Evolutionary conservation across 495 filamentous ascomycete species (phyloP), one percentile per base, ranked within the genome.

Genomic region (Neurospora intermedia): DNA sequence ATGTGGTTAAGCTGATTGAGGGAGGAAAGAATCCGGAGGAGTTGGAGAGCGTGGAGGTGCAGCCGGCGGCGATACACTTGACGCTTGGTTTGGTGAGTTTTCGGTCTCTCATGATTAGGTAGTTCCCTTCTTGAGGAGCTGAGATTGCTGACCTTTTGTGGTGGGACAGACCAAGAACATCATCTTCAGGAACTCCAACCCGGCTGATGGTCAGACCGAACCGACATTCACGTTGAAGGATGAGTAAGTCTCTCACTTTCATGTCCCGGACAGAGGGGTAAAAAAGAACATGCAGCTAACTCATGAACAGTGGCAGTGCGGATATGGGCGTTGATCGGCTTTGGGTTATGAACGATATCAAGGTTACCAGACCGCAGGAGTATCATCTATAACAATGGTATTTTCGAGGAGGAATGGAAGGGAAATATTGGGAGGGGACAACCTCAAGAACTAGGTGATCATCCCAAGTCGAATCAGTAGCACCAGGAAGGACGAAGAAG

Each of bases 291-390:
- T 31, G 69, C 40, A 69, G 54, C 80, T 80, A 39, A 82, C 69
- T 72, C 41, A 5, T 59, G 10, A 69, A 18, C 59, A 86, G 85
- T 74, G 85, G 85, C 5, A 78, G 71, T 48, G 82, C 83, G 72
- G 86, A 87, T 69, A 85, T 87, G 83, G 80, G 80, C n/a, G 83
- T 87, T 11, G 84, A 87, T 38, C 77, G 75, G 7, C 81, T 86
- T 71, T 87, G 86, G 86, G 70, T 75, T 20, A 76, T 82, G 6
- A 66, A 84, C 43, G 85, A 84, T 0, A 75, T 84, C 20, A n/a
- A 72, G 20, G 79, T 82, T 8, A 70, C 80, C 2, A 74, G 71
- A 27, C 74, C 78, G 3, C 74, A 75, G 23, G 81, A 84, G 39
- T 86, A 84, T 69, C 83, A 86, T 73, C 39, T 80, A n/a, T 80